Conservation (phyloP, 768 basidiomycete species). For the Hericium coralloides region DNA sequence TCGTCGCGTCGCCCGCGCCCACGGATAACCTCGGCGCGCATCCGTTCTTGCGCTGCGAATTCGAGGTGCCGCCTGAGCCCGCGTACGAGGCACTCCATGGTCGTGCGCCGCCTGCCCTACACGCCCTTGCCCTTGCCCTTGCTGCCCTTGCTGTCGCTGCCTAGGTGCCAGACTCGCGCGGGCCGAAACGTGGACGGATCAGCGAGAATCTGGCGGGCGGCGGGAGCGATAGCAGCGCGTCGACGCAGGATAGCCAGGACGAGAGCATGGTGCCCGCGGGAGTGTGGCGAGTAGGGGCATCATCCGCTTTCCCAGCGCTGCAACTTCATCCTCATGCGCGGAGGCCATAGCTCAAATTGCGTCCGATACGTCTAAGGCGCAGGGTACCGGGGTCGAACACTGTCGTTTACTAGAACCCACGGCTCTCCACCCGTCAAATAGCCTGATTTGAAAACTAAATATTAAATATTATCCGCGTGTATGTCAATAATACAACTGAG, state of each 20-base stretch:
- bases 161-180: slow-evolving; percentile 28
- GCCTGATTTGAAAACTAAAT: too few relatives aligned
- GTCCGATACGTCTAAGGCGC: too few relatives aligned
- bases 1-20: slow-evolving; percentile 58
- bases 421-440: too few relatives aligned
- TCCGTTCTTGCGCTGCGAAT: slow-evolving; percentile 71
- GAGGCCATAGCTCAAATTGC: too few relatives aligned
- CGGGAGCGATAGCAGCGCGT: slow-evolving; percentile 77
- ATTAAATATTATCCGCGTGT: too few relatives aligned
- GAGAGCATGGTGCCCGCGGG: slow-evolving; percentile 51
- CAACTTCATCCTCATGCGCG: too few relatives aligned
- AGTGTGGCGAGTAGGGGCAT: too few relatives aligned
- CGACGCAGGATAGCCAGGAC: slow-evolving; percentile 78
- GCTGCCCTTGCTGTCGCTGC: slow-evolving; percentile 53
- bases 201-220: slow-evolving; percentile 55
- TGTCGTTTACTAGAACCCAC: too few relatives aligned
- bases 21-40: slow-evolving; percentile 59
- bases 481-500: too few relatives aligned
- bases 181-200: slow-evolving; percentile 31
- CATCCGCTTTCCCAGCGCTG: too few relatives aligned
- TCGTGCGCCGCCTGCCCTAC: slow-evolving; percentile 52
- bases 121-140: slow-evolving; percentile 48
- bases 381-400: too few relatives aligned
- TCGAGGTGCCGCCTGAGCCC: slow-evolving; percentile 49
- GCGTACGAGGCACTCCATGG: slow-evolving; percentile 49